Percentiles rank a stretch among this genome's conserved stretches.
Conservation (phyloP, 768 basidiomycete genomes). For the Cyathus striatus region DNA sequence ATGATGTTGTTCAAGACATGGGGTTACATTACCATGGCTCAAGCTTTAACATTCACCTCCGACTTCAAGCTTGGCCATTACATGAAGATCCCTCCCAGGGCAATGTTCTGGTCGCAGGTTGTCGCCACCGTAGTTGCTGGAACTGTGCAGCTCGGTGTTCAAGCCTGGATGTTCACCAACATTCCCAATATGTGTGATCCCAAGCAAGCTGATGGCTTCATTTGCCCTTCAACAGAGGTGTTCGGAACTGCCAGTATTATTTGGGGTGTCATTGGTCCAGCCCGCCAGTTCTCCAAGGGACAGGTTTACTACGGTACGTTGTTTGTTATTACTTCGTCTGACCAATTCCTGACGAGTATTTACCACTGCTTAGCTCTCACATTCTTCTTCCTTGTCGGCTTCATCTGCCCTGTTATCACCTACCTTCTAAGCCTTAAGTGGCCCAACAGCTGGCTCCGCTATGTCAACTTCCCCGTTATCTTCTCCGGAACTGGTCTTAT, state of each 20-base stretch:
- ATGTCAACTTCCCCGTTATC: slow-evolving; percentile 60
- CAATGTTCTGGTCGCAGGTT: slow-evolving; percentile 72
- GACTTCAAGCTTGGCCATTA: slow-evolving; percentile 82
- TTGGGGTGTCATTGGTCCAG: slow-evolving; percentile 81
- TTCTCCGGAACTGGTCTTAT: slow-evolving; percentile 58
- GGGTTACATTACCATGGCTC: slow-evolving; percentile 69
- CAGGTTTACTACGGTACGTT: slow-evolving; percentile 48
- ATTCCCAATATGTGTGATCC: slow-evolving; percentile 55
- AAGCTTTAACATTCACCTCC: slow-evolving; percentile 63
- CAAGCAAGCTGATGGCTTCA: slow-evolving; percentile 57
- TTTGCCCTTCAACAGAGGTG: slow-evolving; percentile 64
- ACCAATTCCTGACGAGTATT: slow-evolving; percentile 1
- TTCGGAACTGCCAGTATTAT: slow-evolving; percentile 79
- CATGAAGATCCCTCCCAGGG: slow-evolving; percentile 67
- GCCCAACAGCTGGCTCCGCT: slow-evolving; percentile 57
- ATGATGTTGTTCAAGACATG: slow-evolving; percentile 88
- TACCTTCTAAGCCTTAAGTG: slow-evolving; percentile 53
- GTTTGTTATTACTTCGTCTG: background rate
- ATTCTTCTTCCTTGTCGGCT: slow-evolving; percentile 78
- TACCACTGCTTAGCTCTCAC: slow-evolving; percentile 33
- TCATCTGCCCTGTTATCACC: slow-evolving; percentile 49
- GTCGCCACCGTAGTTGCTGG: slow-evolving; percentile 64
- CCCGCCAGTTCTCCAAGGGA: slow-evolving; percentile 62
- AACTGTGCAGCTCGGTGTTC: slow-evolving; percentile 71
- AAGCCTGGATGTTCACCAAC: slow-evolving; percentile 73